A percentile compares a stretch with the other conserved stretches of the same genome.
These are phyloP conservation scores for Phytophthora crassamura DNA, from an alignment of 352 stramenopile species.

Conservation along the genomic window DNA sequence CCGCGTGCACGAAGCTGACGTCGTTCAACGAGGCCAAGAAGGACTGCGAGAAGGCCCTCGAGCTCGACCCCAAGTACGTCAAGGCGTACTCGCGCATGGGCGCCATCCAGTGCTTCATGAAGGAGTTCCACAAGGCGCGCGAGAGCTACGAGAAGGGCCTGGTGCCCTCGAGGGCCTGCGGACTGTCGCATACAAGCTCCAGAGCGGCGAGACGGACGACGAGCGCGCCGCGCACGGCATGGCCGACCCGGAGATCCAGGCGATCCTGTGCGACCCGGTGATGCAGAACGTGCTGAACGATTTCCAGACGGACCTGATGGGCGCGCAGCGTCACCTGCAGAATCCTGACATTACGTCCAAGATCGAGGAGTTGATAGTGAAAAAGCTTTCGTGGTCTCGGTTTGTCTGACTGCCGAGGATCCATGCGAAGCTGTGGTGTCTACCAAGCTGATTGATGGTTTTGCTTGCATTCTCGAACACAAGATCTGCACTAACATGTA, in stretches of 20 bases:
- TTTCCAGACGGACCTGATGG: constrained; percentile 95
- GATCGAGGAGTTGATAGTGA: constrained; percentile 99
- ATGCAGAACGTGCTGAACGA: constrained; percentile 98
- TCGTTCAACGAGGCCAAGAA: constrained; percentile 92
- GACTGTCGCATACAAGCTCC: constrained; percentile 95
- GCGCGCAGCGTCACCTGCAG: constrained; percentile 93
- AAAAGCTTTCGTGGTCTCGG: no score
- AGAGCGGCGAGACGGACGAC: constrained; percentile 95
- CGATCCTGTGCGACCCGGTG: constrained; percentile 97
- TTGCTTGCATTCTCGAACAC: no score
- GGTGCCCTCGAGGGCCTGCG: constrained; percentile 94
- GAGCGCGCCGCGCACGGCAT: constrained; percentile 97
- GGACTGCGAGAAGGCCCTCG: constrained; percentile 97
- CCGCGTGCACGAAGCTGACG: constrained; percentile 98
- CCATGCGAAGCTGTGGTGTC: constrained; percentile 53
- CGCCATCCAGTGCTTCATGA: constrained; percentile 99
- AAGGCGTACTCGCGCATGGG: constrained; percentile 99
- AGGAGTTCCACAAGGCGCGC: constrained; percentile 99
- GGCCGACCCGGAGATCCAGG: constrained; percentile 99
- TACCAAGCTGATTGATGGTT: constrained; percentile 7
- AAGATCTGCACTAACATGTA: no score
- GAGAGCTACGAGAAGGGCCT: constrained; percentile 98
- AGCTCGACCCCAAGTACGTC: constrained; percentile 99
- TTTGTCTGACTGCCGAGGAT: constrained; percentile 95
- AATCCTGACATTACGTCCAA: constrained; percentile 96